Conservation (phyloP, 1,139 yeast species). For the Suhomyces bokatorum region DNA sequence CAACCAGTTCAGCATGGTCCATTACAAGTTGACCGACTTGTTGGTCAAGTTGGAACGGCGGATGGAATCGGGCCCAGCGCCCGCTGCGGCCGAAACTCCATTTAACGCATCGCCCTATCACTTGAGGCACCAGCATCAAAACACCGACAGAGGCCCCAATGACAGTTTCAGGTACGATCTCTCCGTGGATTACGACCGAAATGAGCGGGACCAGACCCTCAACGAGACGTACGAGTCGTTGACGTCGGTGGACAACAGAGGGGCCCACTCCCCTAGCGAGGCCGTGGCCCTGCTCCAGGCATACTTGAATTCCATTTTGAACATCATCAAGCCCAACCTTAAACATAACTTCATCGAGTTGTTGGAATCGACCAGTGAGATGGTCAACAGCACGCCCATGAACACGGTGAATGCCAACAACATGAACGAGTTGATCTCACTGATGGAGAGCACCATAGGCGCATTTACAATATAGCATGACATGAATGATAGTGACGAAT, state of each 20-base stretch:
- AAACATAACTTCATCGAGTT: slow-evolving; percentile 18
- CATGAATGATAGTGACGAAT: slow-evolving; percentile 1
- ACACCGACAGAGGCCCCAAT: neutral
- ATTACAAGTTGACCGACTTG: slow-evolving; percentile 10
- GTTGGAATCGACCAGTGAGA: slow-evolving; percentile 17
- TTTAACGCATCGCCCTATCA: slow-evolving; percentile 3
- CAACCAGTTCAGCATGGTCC: slow-evolving; percentile 5
- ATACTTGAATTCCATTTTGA: slow-evolving; percentile 15
- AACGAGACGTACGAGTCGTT: slow-evolving; percentile 19
- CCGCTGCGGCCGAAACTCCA: neutral
- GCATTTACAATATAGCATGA: slow-evolving; percentile 19
- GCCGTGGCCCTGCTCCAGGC: slow-evolving; percentile 14
- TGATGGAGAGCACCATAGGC: slow-evolving; percentile 28
- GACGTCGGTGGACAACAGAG: slow-evolving; percentile 15
- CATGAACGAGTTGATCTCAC: slow-evolving; percentile 24
- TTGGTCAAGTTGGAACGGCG: slow-evolving; percentile 9
- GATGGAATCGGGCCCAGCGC: slow-evolving; percentile 1
- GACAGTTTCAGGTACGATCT: slow-evolving; percentile 5
- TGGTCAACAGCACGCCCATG: slow-evolving; percentile 21
- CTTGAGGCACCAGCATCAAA: neutral
- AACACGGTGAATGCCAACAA: slow-evolving; percentile 17
- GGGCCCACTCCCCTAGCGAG: slow-evolving; percentile 12
- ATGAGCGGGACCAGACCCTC: slow-evolving; percentile 15
- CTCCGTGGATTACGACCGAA: slow-evolving; percentile 10
- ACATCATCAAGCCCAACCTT: slow-evolving; percentile 14